Evolutionary conservation across 192 early-diverging fungal species (phyloP), one percentile per base, ranked within the genome.

Genomic region (Coemansia sp.): DNA sequence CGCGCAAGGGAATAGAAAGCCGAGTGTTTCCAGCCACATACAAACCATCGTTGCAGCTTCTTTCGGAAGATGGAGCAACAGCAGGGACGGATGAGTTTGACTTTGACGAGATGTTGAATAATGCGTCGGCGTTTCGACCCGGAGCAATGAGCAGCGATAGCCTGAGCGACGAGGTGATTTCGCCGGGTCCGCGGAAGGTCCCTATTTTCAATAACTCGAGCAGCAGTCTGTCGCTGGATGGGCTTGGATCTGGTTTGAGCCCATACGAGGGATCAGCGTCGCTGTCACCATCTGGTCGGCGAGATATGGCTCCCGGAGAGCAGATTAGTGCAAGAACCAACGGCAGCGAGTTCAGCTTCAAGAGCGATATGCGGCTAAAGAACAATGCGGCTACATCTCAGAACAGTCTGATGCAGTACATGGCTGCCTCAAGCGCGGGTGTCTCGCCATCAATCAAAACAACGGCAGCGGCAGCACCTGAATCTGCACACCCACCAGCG

Each of bases 41-140:
- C 62, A 81, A 81, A 48, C 79, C 79, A 39, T 72, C 79, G 55
- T 43, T 76, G 39, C 62, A 68, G 54, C 40, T 81, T 0, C 44
- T 76, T 17, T 69, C 67, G 20, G 70, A 75, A 43, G 74, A 75
- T 7, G 51, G n/a, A 37, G 68, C 22, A 20, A 64, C 67, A 5
- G 70, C 32, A 37, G 68, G 39, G 22, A 64, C 67, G 2, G 70
- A 75, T n/a, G 79, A 81, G 40, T 81, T 81, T 74, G 79, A 81
- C 43, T 81, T 81, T 53, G 74, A 75, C 44, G 61, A 69, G 17
- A 76, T 81, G 67, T 67, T 81, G 61, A 74, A 71, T 22, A 80
- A 64, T 40, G 79, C 66, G 25, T 61, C 78, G 9, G 22, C 46
- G 38, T 39, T 48, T n/a, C 61, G 67, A 25, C 55, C 46, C 44